Percentiles rank a stretch among this genome's conserved stretches.
phyloP scores from a whole-genome alignment of 2,329 filamentous ascomycete species.

The Penicillium sp. region DNA sequence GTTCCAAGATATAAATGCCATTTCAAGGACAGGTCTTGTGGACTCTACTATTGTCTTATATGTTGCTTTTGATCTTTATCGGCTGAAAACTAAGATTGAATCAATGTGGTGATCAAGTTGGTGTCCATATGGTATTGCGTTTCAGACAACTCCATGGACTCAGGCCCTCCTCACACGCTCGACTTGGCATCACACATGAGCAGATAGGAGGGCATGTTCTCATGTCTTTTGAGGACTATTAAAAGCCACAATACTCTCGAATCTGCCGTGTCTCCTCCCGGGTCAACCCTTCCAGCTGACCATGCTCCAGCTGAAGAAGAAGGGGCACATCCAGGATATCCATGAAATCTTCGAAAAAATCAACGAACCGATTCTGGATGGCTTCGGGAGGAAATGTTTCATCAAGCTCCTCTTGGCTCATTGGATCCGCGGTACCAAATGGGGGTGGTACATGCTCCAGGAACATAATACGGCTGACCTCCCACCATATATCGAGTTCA shows the following conservation, averaged over 20 bases:
- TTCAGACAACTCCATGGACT: not conserved
- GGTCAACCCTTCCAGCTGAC: slow-evolving; percentile 42
- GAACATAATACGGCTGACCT: slow-evolving; percentile 23
- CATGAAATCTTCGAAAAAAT: slow-evolving; percentile 46
- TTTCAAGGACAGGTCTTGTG: slow-evolving; percentile 7
- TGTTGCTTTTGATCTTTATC: not conserved
- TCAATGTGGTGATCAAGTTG: not conserved
- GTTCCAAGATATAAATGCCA: slow-evolving; percentile 23
- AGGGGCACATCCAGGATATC: slow-evolving; percentile 47
- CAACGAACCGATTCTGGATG: slow-evolving; percentile 27
- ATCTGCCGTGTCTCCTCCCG: slow-evolving; percentile 33
- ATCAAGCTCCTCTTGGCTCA: slow-evolving; percentile 25
- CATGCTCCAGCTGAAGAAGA: slow-evolving; percentile 53
- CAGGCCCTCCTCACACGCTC: not conserved
- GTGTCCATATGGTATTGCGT: not conserved
- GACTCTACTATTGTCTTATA: not conserved
- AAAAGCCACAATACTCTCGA: not conserved
- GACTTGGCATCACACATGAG: not conserved
- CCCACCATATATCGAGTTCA: slow-evolving; percentile 34
- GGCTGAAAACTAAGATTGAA: not conserved
- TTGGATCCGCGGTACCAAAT: slow-evolving; percentile 7
- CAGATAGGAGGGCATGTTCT: not conserved
- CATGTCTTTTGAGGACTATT: not conserved
- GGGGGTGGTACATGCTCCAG: slow-evolving; percentile 21
- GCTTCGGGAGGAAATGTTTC: slow-evolving; percentile 27